Base-by-base conservation (phyloP, 2,329 filamentous ascomycete species). In the Alternaria brassicicola region DNA sequence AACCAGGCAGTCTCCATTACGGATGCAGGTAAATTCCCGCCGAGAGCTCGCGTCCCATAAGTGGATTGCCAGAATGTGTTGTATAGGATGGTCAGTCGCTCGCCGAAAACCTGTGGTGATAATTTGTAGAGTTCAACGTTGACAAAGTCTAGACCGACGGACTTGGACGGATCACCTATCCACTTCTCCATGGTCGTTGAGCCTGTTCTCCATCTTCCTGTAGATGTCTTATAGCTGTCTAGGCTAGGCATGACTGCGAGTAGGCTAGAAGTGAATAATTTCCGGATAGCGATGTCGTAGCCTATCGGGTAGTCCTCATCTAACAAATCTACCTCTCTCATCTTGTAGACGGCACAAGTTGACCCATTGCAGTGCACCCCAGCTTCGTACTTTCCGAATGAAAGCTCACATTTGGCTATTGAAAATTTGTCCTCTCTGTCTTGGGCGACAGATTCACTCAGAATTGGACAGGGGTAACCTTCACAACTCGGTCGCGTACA, bases 51-150 rank as follows among this genome's bases (percentile, higher is more conserved):
- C 6, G 68, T 66, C 7, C 65, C 71, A 51, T 68, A 75, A 10
- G 71, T 71, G 2, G 65, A 63, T 21, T 73, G 71, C 33, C 63
- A 71, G 42, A 73, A 75, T 0, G 68, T 66, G 19, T 73, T 74
- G 52, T 64, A 67, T 1, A 73, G 3, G 0, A 73, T 70, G 0
- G 67, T 70, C n/a, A 74, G 42, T 1, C 68, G 62, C 5, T 66
- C 58, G 2, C 62, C 64, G 15, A 73, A 63, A 2, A 64, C 19
- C 3, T 66, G 57, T 1, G 62, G 48, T 8, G 65, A 47, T 1
- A 72, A 38, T 12, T 66, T 49, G 25, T 66, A 69, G 3, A 74
- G 63, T 7, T 70, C 35, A 7, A 66, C 66, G 6, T 63, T 65
- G 7, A 26, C 38, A 38, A 35, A 59, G n/a, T 26, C 55, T 4